Conservation (phyloP, 495 filamentous ascomycete species). For the Pseudotulostoma volvatum region DNA sequence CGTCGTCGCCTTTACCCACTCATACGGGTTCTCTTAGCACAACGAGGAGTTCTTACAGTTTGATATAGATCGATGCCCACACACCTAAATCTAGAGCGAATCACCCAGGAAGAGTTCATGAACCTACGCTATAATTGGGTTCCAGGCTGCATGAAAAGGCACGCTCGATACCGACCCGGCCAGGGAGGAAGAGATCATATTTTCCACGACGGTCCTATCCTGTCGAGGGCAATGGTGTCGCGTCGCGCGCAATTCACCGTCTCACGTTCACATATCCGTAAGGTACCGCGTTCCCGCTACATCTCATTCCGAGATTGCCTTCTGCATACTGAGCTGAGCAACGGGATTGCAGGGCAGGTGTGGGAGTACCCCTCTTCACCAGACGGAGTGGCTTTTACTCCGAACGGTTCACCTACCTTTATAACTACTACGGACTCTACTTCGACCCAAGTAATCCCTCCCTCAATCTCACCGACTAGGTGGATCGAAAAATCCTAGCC, state of each 20-base stretch:
- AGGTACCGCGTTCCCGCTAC: slow-evolving; percentile 43
- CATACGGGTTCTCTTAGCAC: slow-evolving; percentile 51
- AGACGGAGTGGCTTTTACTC: too few relatives aligned
- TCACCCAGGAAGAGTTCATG: slow-evolving; percentile 44
- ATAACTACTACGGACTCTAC: too few relatives aligned
- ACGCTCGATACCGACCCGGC: slow-evolving; percentile 36
- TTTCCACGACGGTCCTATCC: slow-evolving; percentile 37
- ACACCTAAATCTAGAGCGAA: slow-evolving; percentile 36
- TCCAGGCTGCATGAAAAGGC: slow-evolving; percentile 50
- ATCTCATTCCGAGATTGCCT: slow-evolving; percentile 54
- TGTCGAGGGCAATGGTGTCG: slow-evolving; percentile 35
- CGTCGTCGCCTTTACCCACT: slow-evolving; percentile 53
- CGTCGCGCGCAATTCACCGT: slow-evolving; percentile 59
- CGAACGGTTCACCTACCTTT: too few relatives aligned
- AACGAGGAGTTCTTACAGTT: slow-evolving; percentile 37
- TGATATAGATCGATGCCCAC: slow-evolving; percentile 34
- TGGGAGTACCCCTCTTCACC: slow-evolving; percentile 70
- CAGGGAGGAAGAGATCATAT: slow-evolving; percentile 48
- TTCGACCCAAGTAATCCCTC: too few relatives aligned
- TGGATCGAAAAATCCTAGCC: too few relatives aligned
- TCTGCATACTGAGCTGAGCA: slow-evolving; percentile 40
- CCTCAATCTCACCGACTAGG: too few relatives aligned
- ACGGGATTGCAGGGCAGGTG: slow-evolving; percentile 52
- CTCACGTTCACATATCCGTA: slow-evolving; percentile 36
- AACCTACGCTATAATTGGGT: slow-evolving; percentile 45